Percentiles rank a stretch among this genome's conserved stretches.
Conservation (phyloP, 2,329 filamentous ascomycete genomes). For the Pseudocercospora vitis region DNA sequence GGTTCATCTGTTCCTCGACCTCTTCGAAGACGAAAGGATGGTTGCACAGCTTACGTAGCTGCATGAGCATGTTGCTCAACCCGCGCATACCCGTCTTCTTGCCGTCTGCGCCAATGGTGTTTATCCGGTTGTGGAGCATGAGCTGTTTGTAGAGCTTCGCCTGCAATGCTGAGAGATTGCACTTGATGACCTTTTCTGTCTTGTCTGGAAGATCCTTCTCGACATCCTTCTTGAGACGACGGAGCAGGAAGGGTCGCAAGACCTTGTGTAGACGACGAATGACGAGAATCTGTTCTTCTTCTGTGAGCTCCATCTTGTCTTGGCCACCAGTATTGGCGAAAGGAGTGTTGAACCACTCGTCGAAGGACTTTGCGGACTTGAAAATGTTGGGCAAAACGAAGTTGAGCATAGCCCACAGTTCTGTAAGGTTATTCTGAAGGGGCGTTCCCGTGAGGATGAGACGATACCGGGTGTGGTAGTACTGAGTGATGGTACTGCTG, state of each 20-base stretch:
- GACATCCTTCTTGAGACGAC: conserved; percentile 98
- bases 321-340: conserved; percentile 98
- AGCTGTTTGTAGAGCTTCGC: conserved; percentile 96
- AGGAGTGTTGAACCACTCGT: conserved; percentile 99
- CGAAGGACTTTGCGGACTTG: conserved; percentile 98
- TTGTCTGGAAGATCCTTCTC: conserved; percentile 99
- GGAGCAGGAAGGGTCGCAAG: conserved; percentile 90
- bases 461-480: conserved; percentile 92
- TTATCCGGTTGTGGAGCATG: conserved; percentile 90
- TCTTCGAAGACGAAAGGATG: conserved; percentile 98
- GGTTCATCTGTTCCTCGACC: conserved; percentile 98
- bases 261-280: conserved; percentile 99
- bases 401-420: conserved; percentile 97
- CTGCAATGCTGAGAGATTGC: conserved; percentile 93
- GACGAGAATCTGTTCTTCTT: conserved; percentile 99
- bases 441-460: conserved; percentile 97
- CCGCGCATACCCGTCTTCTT: conserved; percentile 95
- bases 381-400: conserved; percentile 98
- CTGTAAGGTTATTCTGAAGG: conserved; percentile 92
- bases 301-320: conserved; percentile 97
- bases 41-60: conserved; percentile 96
- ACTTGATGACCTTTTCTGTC: conserved; percentile 98
- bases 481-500: conserved; percentile 88
- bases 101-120: conserved; percentile 89
- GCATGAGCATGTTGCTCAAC: conserved; percentile 99